A percentile compares a stretch with the other conserved stretches of the same genome.
phyloP scores from a whole-genome alignment of 1,284 basidiomycete genomes.

The Melanopsichium pennsylvanicum region DNA sequence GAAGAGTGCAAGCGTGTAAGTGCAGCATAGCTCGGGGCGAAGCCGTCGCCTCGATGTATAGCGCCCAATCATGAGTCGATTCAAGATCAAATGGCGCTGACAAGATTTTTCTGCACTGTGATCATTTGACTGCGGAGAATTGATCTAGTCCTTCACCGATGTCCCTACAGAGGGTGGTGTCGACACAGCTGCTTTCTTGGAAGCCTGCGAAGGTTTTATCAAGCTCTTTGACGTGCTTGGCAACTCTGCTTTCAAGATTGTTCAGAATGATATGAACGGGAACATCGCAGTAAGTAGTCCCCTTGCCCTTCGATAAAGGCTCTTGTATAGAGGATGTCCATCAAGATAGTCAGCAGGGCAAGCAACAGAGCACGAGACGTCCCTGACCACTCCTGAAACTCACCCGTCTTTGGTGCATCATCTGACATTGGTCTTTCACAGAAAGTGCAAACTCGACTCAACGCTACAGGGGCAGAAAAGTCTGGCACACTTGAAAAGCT shows the following conservation, averaged over 20 bases:
- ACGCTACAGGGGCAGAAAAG: constrained; percentile 70
- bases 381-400: too few species aligned
- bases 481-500: constrained; percentile 85
- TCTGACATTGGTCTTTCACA: constrained; percentile 20
- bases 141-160: constrained; percentile 70
- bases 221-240: constrained; percentile 94
- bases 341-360: too few species aligned
- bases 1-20: constrained; percentile 48
- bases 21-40: background rate
- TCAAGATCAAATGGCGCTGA: too few species aligned
- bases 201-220: constrained; percentile 87
- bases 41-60: too few species aligned
- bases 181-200: constrained; percentile 85
- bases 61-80: too few species aligned
- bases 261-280: constrained; percentile 86
- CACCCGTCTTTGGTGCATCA: too few species aligned
- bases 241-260: constrained; percentile 82
- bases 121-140: too few species aligned
- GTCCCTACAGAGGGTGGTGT: constrained; percentile 89
- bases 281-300: constrained; percentile 74
- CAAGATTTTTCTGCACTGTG: too few species aligned
- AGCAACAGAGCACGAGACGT: too few species aligned
- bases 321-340: too few species aligned
- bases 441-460: constrained; percentile 77
- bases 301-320: background rate